Evolutionary conservation across 2,329 filamentous ascomycete genomes (phyloP).

Genomic region (Emergomyces orientalis): DNA sequence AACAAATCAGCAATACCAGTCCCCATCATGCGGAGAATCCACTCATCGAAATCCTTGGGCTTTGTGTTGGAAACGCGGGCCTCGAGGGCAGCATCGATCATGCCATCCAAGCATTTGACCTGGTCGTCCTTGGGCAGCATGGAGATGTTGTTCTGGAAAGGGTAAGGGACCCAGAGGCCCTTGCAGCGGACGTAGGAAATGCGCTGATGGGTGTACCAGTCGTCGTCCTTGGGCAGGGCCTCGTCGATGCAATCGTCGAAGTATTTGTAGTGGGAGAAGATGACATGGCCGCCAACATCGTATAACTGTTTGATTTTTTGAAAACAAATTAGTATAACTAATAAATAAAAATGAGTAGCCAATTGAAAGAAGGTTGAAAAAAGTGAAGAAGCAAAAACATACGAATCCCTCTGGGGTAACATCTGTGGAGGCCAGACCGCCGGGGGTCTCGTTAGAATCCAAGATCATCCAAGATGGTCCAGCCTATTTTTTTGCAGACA

Average conservation of each 20-base stretch:
- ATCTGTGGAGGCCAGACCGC: constrained; percentile 93
- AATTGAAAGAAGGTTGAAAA: constrained; percentile 18
- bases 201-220: constrained; percentile 97
- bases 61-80: constrained; percentile 66
- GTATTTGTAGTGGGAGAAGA: constrained; percentile 99
- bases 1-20: constrained; percentile 85
- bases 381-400: constrained; percentile 41
- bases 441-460: constrained; percentile 82
- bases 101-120: constrained; percentile 83
- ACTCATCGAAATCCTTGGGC: constrained; percentile 95
- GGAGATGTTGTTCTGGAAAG: constrained; percentile 99
- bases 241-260: constrained; percentile 98
- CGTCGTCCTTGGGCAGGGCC: constrained; percentile 82
- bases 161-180: constrained; percentile 93
- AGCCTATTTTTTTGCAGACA: constrained; percentile 47
- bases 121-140: constrained; percentile 97
- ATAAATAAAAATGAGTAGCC: neutral
- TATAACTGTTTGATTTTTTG: constrained; percentile 57
- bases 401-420: constrained; percentile 94
- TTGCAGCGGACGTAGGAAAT: constrained; percentile 99
- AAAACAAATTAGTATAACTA: neutral
- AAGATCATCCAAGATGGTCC: constrained; percentile 93
- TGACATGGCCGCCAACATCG: constrained; percentile 96
- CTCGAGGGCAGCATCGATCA: constrained; percentile 88
- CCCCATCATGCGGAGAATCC: constrained; percentile 90